Evolutionary conservation across 768 basidiomycete genomes (phyloP), one percentile per base, ranked within the genome.

Genomic region (Xerocomellus intermedius): DNA sequence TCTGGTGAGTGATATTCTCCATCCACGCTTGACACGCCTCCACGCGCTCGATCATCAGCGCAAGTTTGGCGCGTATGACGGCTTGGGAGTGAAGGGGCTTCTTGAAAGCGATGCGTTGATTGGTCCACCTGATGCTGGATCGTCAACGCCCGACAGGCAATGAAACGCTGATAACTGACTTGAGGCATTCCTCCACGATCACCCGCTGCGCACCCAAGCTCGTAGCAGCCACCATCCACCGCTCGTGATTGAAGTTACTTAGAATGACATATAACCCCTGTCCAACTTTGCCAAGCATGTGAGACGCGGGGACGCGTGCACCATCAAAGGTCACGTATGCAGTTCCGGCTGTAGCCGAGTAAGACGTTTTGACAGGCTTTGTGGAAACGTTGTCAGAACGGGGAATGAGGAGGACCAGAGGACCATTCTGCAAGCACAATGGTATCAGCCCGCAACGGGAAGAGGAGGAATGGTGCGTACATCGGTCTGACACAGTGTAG

Each of bases 341-440:
- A 1, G 94, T 98, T 7, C 96, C 96, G 4, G 96, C 96, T 0
- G 89, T 87, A 4, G 89, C 68, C 0, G 95, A 98, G 72, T 98
- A 98, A 1, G 89, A 82, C 0, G 95, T 98, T 75, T 94, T 94
- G 73, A 98, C 89, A 22, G 85, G 84, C 65, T 88, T 93, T 6
- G 95, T 97, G 48, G 85, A 82, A 53, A 98, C 81, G 5, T 80
- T 82, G 41, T 86, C 82, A 14, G 79, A 81, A 43, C 91, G 82
- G 37, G 84, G 82, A 54, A 94, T 82, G 37, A 93, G 77, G 39
- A 94, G 82, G 45, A 91, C 89, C 16, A 86, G 82, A 58, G 86
- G 87, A 19, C 89, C 89, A 42, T 79, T 79, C 84, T 89, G 52
- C 39, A 6, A 48, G 56, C 14, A 41, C 30, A 19, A 1, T 32